These are phyloP conservation scores for Pilatotrama ljubarskyi DNA, from an alignment of 768 basidiomycete genomes.

Conservation along the genomic window DNA sequence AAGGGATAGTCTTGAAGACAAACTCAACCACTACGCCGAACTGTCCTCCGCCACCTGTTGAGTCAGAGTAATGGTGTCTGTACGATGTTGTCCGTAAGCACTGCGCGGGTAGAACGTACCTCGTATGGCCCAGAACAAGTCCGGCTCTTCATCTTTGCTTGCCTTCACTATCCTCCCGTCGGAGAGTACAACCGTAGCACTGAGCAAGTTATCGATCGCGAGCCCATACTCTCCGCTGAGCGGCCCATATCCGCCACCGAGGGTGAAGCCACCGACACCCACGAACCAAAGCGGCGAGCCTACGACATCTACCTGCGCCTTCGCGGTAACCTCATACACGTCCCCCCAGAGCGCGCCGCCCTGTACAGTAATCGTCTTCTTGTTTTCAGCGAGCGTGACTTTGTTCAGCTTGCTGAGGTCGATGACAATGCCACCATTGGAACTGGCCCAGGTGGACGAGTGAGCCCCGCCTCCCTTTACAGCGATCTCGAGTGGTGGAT, in stretches of 20 bases:
- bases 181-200: conserved; percentile 20
- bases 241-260: conserved; percentile 29
- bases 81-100: too few relatives aligned
- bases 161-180: conserved; percentile 27
- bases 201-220: conserved; percentile 26
- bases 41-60: conserved; percentile 27
- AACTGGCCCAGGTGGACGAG: conserved; percentile 34
- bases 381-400: conserved; percentile 30
- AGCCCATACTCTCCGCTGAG: conserved; percentile 29
- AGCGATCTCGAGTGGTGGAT: conserved; percentile 26
- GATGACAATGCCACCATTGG: conserved; percentile 36
- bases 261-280: conserved; percentile 26
- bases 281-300: conserved; percentile 25
- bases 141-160: conserved; percentile 26
- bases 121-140: conserved; percentile 34
- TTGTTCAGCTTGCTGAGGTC: conserved; percentile 32
- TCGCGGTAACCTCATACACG: conserved; percentile 24
- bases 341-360: conserved; percentile 35
- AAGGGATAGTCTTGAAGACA: conserved; percentile 25
- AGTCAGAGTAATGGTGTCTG: background rate
- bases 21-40: conserved; percentile 35
- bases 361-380: conserved; percentile 29
- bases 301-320: conserved; percentile 20
- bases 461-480: conserved; percentile 34
- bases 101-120: too few relatives aligned